Base-by-base conservation (phyloP, 2,329 filamentous ascomycete genomes). In the Trichoderma asperellum region DNA sequence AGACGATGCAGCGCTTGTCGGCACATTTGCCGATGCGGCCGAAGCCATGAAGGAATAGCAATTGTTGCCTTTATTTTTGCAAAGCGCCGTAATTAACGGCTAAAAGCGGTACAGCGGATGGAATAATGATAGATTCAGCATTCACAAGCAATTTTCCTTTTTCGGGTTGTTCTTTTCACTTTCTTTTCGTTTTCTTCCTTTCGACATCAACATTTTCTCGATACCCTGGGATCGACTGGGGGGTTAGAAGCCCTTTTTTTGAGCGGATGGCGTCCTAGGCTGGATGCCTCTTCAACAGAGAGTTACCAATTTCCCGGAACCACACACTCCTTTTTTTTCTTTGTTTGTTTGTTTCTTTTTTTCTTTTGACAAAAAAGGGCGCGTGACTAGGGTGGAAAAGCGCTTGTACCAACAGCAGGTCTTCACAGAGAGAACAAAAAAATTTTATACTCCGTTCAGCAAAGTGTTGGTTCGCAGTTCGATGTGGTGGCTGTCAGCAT, bases 1-100 rank as follows among this genome's bases (percentile, higher is more conserved):
- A 32, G 78, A 79, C 35, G 79, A 74, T 12, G 79, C 75, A 16
- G 82, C 84, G 57, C 82, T 89, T 52, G 86, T 89, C 16, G 87
- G 87, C 55, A 88, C 87, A 18, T 89, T 89, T 80, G 84, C 85
- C 56, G 87, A 89, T 74, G 87, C 87, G 27, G 86, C 85, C 27
- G 83, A 83, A 12, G 85, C 83, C 18, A 85, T 86, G 80, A 80
- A 81, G 74, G 79, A 72, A 76, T 65, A 11, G 35, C 11, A 53
- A 57, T 16, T 11, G 14, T 57, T 40, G 27, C 7, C n/a, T n/a
- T 32, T 49, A 56, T 0, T 57, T 32, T 52, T 49, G 43, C 59
- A 21, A 27, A 16, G 2, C 56, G 34, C 6, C 32, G 12, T 55
- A 34, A 14, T 16, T 29, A 21, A 27, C 27, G 40, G 37, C 43